Evolutionary conservation across 2,329 filamentous ascomycete genomes (phyloP), one percentile per base, ranked within the genome.

Genomic region (Calonectria henricotiae): DNA sequence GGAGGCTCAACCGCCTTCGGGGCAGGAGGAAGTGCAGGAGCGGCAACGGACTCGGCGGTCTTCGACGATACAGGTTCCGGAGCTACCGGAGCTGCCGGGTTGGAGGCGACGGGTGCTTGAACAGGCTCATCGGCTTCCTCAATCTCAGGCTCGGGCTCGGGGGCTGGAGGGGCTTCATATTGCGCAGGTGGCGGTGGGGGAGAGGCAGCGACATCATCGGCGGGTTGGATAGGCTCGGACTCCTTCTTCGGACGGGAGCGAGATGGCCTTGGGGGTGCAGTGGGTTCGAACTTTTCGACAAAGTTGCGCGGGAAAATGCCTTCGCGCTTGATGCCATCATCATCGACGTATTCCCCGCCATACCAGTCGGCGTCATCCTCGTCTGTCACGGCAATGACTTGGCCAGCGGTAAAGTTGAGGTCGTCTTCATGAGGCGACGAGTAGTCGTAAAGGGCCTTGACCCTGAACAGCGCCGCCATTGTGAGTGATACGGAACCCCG

Each of bases 281-380:
- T 93, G 43, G 96, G 96, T 82, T 98, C 96, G 83, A 94, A 97
- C 84, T 92, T 94, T 83, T 99, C 96, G 79, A 99, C 96, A 81
- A 99, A 99, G 85, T 98, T 99, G 81, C 93, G 92, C 62, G 95
- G 96, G 82, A 98, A 98, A 77, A 98, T 93, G 75, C 96, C 96
- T 79, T 95, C 91, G 80, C 91, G 89, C 83, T 92, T 94, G 73
- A 83, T 84, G 67, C 96, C 96, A 63, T 87, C 83, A 70, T 91
- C 90, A 83, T 97, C 94, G 73, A 91, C 85, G 82, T 98, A 98
- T 83, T 96, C 93, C 75, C 96, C 96, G 73, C 89, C 90, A 81
- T 96, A 97, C 96, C 95, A 98, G 81, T 98, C 97, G 73, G 88
- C 91, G 80, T 98, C 96, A 81, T 98, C 96, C 82, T 94, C 91